Conservation (phyloP, 495 filamentous ascomycete genomes). For the Penicillium longicatenatum region DNA sequence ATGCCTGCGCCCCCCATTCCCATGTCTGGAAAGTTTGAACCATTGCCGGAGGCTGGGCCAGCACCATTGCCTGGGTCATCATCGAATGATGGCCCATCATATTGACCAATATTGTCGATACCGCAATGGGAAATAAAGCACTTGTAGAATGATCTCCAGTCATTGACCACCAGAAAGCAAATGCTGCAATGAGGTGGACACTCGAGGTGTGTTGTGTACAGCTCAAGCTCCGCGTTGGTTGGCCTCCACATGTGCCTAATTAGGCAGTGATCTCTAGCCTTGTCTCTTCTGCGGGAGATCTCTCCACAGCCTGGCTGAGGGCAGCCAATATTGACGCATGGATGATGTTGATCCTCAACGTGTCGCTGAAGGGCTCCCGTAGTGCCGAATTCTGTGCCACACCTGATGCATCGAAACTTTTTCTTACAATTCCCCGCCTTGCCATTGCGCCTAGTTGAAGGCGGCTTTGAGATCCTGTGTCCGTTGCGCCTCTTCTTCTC, state of each 20-base stretch:
- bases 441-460: background rate
- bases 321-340: background rate
- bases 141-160: background rate
- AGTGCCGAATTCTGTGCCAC: background rate
- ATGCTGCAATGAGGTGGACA: background rate
- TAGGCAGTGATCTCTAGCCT: background rate
- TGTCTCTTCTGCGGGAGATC: background rate
- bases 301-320: background rate
- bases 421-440: background rate
- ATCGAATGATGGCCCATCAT: background rate
- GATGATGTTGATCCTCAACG: background rate
- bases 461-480: too few species aligned
- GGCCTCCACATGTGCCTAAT: background rate
- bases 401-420: background rate
- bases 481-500: too few species aligned
- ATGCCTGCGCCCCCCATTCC: background rate
- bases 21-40: background rate
- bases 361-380: background rate
- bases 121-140: background rate
- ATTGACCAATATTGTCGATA: background rate
- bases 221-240: background rate
- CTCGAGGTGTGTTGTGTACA: background rate
- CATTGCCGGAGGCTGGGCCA: background rate
- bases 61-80: background rate
- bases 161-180: background rate